phyloP scores from a whole-genome alignment of 441 rosid genomes.

The Populus hybrid region DNA sequence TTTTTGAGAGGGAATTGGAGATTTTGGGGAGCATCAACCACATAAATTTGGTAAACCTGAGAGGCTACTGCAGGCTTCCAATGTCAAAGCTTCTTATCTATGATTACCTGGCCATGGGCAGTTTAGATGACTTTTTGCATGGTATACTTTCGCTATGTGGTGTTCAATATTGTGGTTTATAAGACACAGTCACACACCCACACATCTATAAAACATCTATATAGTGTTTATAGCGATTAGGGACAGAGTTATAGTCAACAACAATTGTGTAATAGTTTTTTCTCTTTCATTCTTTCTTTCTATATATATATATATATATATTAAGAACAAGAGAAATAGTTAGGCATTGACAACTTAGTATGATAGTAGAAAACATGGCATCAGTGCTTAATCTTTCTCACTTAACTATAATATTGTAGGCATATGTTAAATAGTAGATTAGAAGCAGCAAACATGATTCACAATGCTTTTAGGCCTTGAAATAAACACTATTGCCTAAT shows the following conservation, averaged over 20 bases:
- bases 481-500: not conserved
- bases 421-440: not conserved
- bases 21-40: conserved; percentile 95
- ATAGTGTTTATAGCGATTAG: not conserved
- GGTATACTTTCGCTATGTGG: conserved; percentile 36
- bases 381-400: not conserved
- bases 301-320: too few species aligned
- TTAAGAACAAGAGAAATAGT: not conserved
- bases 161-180: not conserved
- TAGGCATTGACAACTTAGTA: not conserved
- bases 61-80: conserved; percentile 96
- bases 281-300: too few species aligned
- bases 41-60: conserved; percentile 81
- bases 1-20: conserved; percentile 87
- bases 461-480: not conserved
- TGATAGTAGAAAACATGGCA: not conserved
- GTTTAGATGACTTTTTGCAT: conserved; percentile 84
- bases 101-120: conserved; percentile 85
- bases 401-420: not conserved
- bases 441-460: not conserved
- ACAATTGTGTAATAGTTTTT: not conserved
- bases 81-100: conserved; percentile 85
- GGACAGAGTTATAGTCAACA: not conserved
- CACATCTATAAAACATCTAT: not conserved
- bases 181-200: not conserved